Evolutionary conservation across 2,329 filamentous ascomycete species (phyloP).

Genomic region (Shiraia bambusicola): DNA sequence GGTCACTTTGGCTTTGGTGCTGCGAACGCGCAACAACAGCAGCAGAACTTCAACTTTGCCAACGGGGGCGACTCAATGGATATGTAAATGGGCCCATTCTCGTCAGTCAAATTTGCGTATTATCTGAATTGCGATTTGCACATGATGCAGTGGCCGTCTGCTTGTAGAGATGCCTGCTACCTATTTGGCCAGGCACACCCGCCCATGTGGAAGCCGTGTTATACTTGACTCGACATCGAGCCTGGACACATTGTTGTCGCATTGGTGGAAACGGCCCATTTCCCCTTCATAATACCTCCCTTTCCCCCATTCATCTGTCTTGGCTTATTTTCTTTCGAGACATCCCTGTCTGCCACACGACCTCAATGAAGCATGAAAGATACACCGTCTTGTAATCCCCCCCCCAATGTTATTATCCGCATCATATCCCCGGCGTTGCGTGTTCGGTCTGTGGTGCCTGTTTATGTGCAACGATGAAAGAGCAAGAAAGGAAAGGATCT

Average conservation of each 20-base stretch:
- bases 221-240: conserved; percentile 30
- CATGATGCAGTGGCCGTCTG: conserved; percentile 3
- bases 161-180: background rate
- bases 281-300: conserved; percentile 28
- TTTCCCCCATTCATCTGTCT: conserved; percentile 18
- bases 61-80: conserved; percentile 74
- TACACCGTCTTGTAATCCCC: conserved; percentile 47
- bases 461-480: conserved; percentile 19
- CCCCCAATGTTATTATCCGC: conserved; percentile 34
- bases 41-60: conserved; percentile 92
- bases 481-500: conserved; percentile 23
- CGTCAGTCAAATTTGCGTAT: conserved; percentile 6
- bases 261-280: conserved; percentile 14
- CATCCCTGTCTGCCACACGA: conserved; percentile 34
- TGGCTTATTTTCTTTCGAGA: conserved; percentile 16
- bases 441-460: conserved; percentile 31
- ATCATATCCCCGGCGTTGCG: conserved; percentile 47
- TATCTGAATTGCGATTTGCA: conserved; percentile 9
- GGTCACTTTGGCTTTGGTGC: conserved; percentile 79
- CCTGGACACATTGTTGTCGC: conserved; percentile 21
- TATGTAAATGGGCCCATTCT: conserved; percentile 56
- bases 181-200: conserved; percentile 11
- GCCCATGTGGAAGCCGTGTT: conserved; percentile 18
- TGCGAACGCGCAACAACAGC: conserved; percentile 58
- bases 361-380: conserved; percentile 43